Evolutionary conservation across 2,329 filamentous ascomycete genomes (phyloP), one percentile per base, ranked within the genome.

Genomic region (Aspergillus pseudoglaucus): DNA sequence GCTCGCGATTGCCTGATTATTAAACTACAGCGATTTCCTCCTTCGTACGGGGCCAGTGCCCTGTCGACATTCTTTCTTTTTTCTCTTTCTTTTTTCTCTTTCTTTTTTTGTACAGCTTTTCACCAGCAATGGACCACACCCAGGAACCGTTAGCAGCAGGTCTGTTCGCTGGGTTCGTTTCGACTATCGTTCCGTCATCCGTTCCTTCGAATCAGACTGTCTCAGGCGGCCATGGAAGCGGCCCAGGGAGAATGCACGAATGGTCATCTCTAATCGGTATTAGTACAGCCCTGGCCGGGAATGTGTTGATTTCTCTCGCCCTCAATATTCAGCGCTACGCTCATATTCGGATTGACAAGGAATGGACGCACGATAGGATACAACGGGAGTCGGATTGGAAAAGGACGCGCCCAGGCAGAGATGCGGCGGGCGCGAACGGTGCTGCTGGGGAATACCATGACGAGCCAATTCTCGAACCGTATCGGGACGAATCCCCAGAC

Each of bases 191-290:
- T 42, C 53, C 62, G 23, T 59, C 53, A 38, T 53, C 54, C 22
- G 46, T 53, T 39, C 41, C 50, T 18, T 41, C 51, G 35, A 50
- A 57, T 22, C 53, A 56, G 23, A 47, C 47, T 12, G 48, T 51
- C 6, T 44, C 57, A 22, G 51, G 45, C 6, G 47, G 49, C 17
- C 32, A 55, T 48, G 47, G 49, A 27, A 59, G 58, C 20, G 49
- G 48, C 10, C 51, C 53, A 14, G 57, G 59, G 12, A 42, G 51
- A 17, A 55, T 61, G 48, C 57, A 60, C 33, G 49, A 67, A 66
- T 97, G 91, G 90, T 95, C 90, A 42, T 94, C 90, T 22, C 75
- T 97, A 46, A 97, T 98, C 63, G 93, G 93, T 59, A 96, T 98
- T 61, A 71, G 91, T 46, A 95, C 90, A 2, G 90, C 93, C 44